Evolutionary conservation across 2,329 filamentous ascomycete genomes (phyloP).

Genomic region (Thyridium curvatum): DNA sequence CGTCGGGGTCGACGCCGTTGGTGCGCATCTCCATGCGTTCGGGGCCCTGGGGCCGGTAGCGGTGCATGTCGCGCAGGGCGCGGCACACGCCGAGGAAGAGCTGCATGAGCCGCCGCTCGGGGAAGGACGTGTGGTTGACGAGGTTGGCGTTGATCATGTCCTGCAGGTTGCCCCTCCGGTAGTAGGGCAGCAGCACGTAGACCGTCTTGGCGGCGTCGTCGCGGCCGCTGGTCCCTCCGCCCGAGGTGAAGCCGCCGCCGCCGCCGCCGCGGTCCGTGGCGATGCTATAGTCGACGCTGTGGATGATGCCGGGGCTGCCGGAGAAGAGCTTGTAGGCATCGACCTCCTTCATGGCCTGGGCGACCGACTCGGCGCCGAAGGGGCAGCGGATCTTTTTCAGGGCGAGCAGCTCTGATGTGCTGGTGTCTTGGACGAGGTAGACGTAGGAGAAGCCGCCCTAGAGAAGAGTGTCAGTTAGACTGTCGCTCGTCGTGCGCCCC

Average conservation of each 20-base stretch:
- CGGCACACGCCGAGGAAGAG: conserved; percentile 89
- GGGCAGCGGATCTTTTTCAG: conserved; percentile 99
- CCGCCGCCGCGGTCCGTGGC: conserved; percentile 60
- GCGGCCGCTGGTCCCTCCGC: conserved; percentile 42
- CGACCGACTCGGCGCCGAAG: conserved; percentile 92
- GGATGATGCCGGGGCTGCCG: conserved; percentile 79
- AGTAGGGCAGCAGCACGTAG: conserved; percentile 94
- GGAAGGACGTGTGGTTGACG: conserved; percentile 88
- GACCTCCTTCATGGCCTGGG: conserved; percentile 92
- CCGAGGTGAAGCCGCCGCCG: conserved; percentile 30
- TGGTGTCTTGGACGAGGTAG: conserved; percentile 92
- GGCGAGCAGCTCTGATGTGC: conserved; percentile 77
- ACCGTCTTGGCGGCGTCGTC: conserved; percentile 75
- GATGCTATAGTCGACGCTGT: conserved; percentile 75
- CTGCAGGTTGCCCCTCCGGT: conserved; percentile 89
- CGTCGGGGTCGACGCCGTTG: conserved; percentile 27
- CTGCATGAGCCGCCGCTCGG: conserved; percentile 80
- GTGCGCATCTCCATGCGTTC: conserved; percentile 49
- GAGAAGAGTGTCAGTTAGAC: conserved; percentile 2
- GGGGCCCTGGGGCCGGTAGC: conserved; percentile 56
- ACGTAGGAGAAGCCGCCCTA: conserved; percentile 98
- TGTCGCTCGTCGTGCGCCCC: too few species aligned
- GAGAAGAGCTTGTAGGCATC: conserved; percentile 92
- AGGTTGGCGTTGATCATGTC: conserved; percentile 98
- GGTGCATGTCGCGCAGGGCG: conserved; percentile 85